A percentile compares a stretch with the other conserved stretches of the same genome.
Conservation (phyloP, 441 rosid species). For the Populus trichocarpa region DNA sequence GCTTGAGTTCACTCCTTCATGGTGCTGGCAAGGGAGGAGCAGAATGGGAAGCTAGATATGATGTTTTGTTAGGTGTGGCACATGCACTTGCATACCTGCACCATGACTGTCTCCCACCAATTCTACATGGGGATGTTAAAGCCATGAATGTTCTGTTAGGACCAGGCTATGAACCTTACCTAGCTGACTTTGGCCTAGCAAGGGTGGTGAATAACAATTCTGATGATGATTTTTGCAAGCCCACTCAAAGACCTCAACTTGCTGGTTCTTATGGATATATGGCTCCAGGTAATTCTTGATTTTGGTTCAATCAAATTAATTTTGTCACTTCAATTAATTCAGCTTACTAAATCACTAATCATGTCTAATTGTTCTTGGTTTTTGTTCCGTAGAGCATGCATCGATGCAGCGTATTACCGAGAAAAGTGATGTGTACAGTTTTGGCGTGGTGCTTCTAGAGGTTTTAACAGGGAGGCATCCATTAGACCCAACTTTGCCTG, state of each 20-base stretch:
- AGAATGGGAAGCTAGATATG: slow-evolving; percentile 85
- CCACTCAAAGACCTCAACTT: slow-evolving; percentile 57
- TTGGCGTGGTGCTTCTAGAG: slow-evolving; percentile 75
- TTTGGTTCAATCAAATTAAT: background rate
- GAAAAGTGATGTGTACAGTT: slow-evolving; percentile 90
- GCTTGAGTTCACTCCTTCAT: slow-evolving; percentile 84
- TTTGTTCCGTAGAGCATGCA: slow-evolving; percentile 63
- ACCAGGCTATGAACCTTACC: slow-evolving; percentile 56
- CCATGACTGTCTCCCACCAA: slow-evolving; percentile 85
- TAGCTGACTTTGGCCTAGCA: slow-evolving; percentile 93
- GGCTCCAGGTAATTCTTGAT: slow-evolving; percentile 68
- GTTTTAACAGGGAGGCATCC: slow-evolving; percentile 90
- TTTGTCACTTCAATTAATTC: background rate
- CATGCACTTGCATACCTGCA: slow-evolving; percentile 90
- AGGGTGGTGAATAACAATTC: slow-evolving; percentile 32
- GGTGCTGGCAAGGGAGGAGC: slow-evolving; percentile 75
- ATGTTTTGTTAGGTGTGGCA: slow-evolving; percentile 68
- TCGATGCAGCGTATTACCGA: slow-evolving; percentile 70
- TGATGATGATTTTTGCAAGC: slow-evolving; percentile 38
- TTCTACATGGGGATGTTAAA: slow-evolving; percentile 89
- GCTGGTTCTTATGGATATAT: slow-evolving; percentile 98
- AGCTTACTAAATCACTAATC: background rate
- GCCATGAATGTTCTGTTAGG: slow-evolving; percentile 90
- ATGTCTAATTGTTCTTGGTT: background rate
- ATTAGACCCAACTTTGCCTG: slow-evolving; percentile 73